Evolutionary conservation across 2,329 filamentous ascomycete genomes (phyloP), one percentile per base, ranked within the genome.

Genomic region (Fusarium albosuccineum): DNA sequence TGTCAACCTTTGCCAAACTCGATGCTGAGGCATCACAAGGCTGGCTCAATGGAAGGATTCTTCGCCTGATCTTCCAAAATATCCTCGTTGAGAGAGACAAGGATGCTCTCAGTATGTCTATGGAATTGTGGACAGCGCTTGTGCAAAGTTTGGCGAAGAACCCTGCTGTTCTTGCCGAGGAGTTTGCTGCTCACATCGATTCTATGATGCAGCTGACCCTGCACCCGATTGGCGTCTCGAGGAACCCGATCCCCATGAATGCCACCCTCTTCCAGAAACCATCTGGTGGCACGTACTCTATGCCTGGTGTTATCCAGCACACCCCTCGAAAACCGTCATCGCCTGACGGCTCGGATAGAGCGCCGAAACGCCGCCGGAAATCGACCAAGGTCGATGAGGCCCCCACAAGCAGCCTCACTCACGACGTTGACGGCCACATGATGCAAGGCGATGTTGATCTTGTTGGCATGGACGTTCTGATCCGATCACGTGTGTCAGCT

Each of bases 401-500:
- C 9, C 82, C 86, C 2, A 81, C 87, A 2, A 80, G 86, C 5
- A 86, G 82, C n/a, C 82, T 91, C n/a, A 88, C 91, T 1, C 96
- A 99, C 78, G 97, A 99, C 77, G 93, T 99, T 16, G 96, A 99
- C 77, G 96, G 94, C 9, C 94, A 97, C 70, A 97, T 99, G 91
- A 94, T 99, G 83, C 92, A 95, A 76, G 96, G 97, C 52, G 97
- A 99, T 73, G 91, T 98, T 46, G 97, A 99, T 75, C 85, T 99
- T 41, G 94, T 99, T 27, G 94, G 96, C 33, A 87, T 92, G 73
- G 96, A 99, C 62, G 90, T 90, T 7, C 88, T 99, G 78, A 89
- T 98, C 50, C 89, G 95, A 64, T 97, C 94, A 8, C 92, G 95
- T 70, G 91, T 97, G n/a, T 92, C 89, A 61, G 93, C 94, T 11